phyloP scores from a whole-genome alignment of 169 alveolate species.

The Eimeria sp. region DNA sequence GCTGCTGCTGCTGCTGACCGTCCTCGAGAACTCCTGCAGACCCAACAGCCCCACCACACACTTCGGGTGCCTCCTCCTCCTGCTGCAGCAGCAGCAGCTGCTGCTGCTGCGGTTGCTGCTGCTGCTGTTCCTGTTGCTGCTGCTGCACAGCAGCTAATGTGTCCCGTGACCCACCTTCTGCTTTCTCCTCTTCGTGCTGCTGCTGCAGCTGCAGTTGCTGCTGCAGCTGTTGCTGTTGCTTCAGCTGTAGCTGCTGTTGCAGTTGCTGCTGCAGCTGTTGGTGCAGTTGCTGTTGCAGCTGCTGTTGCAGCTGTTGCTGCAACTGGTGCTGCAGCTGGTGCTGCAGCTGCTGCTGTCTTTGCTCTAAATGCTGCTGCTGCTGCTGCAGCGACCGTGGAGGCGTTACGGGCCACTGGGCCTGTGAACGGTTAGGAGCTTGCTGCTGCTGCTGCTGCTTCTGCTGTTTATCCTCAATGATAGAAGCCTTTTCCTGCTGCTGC shows the following conservation, averaged over 20 bases:
- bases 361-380: slow-evolving; percentile 15
- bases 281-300: neutral
- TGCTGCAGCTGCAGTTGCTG: too few relatives aligned
- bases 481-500: neutral
- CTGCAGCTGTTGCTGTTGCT: too few relatives aligned
- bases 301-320: neutral
- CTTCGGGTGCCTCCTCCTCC: neutral
- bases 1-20: slow-evolving; percentile 45
- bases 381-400: neutral
- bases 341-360: too few relatives aligned
- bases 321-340: neutral
- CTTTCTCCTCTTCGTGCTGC: too few relatives aligned
- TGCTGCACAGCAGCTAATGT: too few relatives aligned
- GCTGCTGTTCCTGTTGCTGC: too few relatives aligned
- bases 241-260: too few relatives aligned
- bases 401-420: neutral
- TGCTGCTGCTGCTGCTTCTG: slow-evolving; percentile 35
- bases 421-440: neutral
- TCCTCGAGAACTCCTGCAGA: neutral
- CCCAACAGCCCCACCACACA: neutral
- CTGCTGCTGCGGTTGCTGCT: too few relatives aligned
- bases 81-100: slow-evolving; percentile 10
- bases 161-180: too few relatives aligned
- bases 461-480: neutral
- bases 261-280: slow-evolving; percentile 24